A percentile compares a stretch with the other conserved stretches of the same genome.
These are phyloP conservation scores for Diaporthe destruens DNA, from an alignment of 2,329 filamentous ascomycete genomes.

Conservation along the genomic window DNA sequence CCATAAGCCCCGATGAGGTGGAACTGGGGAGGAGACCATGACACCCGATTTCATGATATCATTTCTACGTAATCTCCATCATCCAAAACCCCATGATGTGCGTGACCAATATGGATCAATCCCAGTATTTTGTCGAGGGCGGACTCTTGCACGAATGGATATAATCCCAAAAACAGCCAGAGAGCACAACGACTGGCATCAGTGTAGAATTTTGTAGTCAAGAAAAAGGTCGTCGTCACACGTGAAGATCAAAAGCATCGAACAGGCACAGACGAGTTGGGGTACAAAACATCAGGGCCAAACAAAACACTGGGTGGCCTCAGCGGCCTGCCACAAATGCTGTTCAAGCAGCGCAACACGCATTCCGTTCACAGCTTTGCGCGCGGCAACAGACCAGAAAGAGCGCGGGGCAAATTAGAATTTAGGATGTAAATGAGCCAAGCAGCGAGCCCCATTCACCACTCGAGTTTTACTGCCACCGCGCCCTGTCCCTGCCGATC, in stretches of 20 bases:
- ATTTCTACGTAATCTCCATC: not conserved
- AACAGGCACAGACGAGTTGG: not conserved
- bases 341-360: not conserved
- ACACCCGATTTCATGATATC: not conserved
- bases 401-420: not conserved
- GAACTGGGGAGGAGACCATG: not conserved
- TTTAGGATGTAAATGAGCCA: not conserved
- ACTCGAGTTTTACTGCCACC: not conserved
- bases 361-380: not conserved
- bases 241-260: no score
- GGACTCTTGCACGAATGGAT: not conserved
- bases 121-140: no score
- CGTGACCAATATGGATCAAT: no score
- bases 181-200: not conserved
- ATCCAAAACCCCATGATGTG: not conserved
- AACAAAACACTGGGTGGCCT: not conserved
- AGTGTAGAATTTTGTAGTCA: no score
- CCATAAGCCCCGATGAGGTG: not conserved
- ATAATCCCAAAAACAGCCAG: not conserved
- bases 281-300: not conserved
- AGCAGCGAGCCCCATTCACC: not conserved
- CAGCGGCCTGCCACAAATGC: not conserved
- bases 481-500: conserved; percentile 21
- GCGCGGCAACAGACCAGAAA: not conserved
- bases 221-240: no score